Evolutionary conservation across 441 rosid genomes (phyloP).

Genomic region (Corymbia citriodora): DNA sequence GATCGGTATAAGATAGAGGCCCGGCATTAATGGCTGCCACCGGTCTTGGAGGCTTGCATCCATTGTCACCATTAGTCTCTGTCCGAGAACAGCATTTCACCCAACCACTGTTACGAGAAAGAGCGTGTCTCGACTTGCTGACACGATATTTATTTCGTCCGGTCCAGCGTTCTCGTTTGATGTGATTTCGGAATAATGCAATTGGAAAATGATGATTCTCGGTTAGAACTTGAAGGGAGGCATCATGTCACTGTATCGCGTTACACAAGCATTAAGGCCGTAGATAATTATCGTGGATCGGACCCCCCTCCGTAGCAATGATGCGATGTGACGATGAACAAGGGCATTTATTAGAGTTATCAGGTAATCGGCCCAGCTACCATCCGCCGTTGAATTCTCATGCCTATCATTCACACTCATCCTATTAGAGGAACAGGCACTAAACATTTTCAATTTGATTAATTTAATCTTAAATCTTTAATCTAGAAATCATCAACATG

Average conservation of each 20-base stretch:
- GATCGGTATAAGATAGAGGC: not conserved
- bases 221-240: not conserved
- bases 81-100: not conserved
- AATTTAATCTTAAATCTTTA: fast-evolving
- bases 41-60: not conserved
- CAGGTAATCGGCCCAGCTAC: not conserved
- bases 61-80: too few relatives aligned
- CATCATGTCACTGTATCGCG: not conserved
- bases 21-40: constrained; percentile 5
- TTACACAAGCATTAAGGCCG: not conserved
- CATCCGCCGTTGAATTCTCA: not conserved
- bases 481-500: not conserved
- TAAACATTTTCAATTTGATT: not conserved
- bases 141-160: not conserved
- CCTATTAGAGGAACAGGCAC: not conserved
- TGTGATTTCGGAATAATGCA: not conserved
- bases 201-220: not conserved
- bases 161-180: not conserved
- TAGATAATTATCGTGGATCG: not conserved
- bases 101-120: not conserved
- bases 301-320: not conserved
- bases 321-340: not conserved
- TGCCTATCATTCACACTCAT: not conserved
- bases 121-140: not conserved
- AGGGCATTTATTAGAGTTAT: not conserved